Evolutionary conservation across 768 basidiomycete species (phyloP), one percentile per base, ranked within the genome.

Genomic region (Phylloporus arenicola): DNA sequence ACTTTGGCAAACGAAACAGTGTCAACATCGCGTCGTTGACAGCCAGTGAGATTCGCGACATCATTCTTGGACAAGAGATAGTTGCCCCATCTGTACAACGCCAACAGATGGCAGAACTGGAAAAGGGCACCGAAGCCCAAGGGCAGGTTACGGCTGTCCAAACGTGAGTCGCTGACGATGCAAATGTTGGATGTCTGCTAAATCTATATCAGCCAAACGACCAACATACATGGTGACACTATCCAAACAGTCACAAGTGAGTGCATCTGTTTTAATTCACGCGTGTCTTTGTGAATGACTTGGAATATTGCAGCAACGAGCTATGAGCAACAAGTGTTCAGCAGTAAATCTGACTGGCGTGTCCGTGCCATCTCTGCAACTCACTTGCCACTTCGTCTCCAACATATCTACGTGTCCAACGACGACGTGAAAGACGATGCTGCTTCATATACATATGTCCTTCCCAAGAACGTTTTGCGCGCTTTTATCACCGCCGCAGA

Each of bases 341-440:
- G 91, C 70, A 91, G 88, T 75, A 98, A 99, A 75, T 97, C 96
- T 4, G 96, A 99, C 68, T 99, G 96, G 96, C 92, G 96, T 60
- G 90, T 97, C 29, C 88, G 96, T 55, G 96, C 96, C 30, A 98
- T 99, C 62, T 94, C 92, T 14, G 88, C 96, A 0, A 98, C 94
- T 19, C 94, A 99, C 69, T 79, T 99, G 41, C 84, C 95, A 4
- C 83, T 99, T 53, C 92, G 96, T 63, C 77, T 98, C 53, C 94
- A 98, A 65, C 94, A 99, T 66, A 96, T 98, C 70, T 98, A 96
- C 68, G 96, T 99, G 29, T 95, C 93, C 37, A 99, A 97, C 64
- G 96, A 99, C 62, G 95, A 99, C 63, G 94, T 99, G 63, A 95
- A 95, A 70, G 96, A 99, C 64, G 96, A 98, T 62, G 92, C 94